Base-by-base conservation (phyloP, 768 basidiomycete genomes). In the Aureoboletus auriporus region DNA sequence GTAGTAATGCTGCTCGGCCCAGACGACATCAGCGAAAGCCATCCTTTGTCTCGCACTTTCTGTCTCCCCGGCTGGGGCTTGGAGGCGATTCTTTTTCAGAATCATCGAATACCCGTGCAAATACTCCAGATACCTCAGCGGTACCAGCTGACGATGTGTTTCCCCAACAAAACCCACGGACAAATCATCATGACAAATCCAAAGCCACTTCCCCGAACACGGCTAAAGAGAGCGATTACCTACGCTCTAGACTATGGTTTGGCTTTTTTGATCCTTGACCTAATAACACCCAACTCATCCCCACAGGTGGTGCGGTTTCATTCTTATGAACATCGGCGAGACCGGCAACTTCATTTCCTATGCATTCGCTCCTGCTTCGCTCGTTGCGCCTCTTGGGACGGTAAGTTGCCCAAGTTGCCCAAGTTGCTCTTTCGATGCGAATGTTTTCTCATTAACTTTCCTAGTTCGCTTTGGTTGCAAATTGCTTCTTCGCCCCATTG, bases 301-400 rank as follows among this genome's bases (percentile, higher is more conserved):
- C 31, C 51, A 2, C 50, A 91, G 92, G 94, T 95, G 95, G 91
- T 58, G 77, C 10, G 95, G 95, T 1, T 87, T 97, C 58, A 52
- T 81, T 12, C 74, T 96, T 42, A 93, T 97, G 84, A 91, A 93
- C 54, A 51, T 95, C 17, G 95, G 95, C 12, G 95, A 99, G 70
- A 71, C 78, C 17, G 82, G 93, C 6, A 97, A 97, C 63, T 97
- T 96, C 59, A 84, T 84, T 40, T 89, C 89, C 0, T 94, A 94
- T 52, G 92, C 84, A 0, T 94, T 78, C 67, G 91, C 91, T 17
- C 92, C 92, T 8, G 91, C 92, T 6, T 91, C 89, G n/a, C 71
- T 94, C 5, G 93, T 97, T 11, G 93, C 95, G 0, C 95, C 95
- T 27, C 74, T 98, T 10, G 95, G 95, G n/a, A 93, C 91, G 39